phyloP scores from a whole-genome alignment of 1,284 basidiomycete genomes.

The Taiwanofungus camphoratus region DNA sequence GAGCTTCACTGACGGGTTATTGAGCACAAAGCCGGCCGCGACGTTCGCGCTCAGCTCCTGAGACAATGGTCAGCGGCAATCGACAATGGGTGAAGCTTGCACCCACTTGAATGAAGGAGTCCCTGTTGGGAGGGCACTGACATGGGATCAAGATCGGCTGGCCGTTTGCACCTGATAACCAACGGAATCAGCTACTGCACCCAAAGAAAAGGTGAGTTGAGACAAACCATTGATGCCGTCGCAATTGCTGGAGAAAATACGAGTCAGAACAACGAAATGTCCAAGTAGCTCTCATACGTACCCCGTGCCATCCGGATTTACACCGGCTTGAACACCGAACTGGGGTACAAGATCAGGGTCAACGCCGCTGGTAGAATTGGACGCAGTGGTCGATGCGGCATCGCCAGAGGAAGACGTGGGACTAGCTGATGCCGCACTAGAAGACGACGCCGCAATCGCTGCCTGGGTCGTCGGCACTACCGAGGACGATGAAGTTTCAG shows the following conservation, averaged over 20 bases:
- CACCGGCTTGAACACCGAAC: conserved; percentile 43
- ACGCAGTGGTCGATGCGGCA: neutral
- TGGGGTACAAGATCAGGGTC: conserved; percentile 26
- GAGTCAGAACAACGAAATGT: no score
- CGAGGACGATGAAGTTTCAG: neutral
- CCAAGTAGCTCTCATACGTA: no score
- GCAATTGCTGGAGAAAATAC: conserved; percentile 19
- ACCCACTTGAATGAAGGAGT: conserved; percentile 27
- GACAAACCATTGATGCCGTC: conserved; percentile 15
- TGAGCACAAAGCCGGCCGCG: conserved; percentile 50
- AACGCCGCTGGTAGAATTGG: conserved; percentile 1
- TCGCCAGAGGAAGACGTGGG: neutral
- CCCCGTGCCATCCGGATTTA: conserved; percentile 47
- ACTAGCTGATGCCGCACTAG: neutral
- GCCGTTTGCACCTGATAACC: conserved; percentile 18
- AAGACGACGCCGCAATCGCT: neutral
- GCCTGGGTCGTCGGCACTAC: neutral
- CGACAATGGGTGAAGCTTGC: neutral
- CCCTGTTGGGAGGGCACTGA: conserved; percentile 39
- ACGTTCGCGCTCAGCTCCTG: conserved; percentile 54
- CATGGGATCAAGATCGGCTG: conserved; percentile 31
- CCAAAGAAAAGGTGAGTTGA: neutral
- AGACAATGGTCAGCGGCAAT: neutral
- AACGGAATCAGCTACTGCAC: no score
- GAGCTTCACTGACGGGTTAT: conserved; percentile 50